Evolutionary conservation across 2,329 filamentous ascomycete genomes (phyloP).

Genomic region (Pezicula radicicola): DNA sequence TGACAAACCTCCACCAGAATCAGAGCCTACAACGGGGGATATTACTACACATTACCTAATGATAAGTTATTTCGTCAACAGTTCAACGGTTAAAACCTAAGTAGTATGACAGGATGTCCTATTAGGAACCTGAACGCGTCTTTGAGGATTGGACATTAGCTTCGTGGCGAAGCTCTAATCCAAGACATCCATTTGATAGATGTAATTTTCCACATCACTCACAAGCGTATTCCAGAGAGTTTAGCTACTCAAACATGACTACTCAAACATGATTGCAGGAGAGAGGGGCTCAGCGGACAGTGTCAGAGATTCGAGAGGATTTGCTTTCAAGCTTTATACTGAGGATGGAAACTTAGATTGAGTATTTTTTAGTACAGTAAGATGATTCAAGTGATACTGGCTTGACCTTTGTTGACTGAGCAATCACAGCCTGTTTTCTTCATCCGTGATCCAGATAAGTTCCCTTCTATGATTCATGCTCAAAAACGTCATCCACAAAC

Average conservation of each 20-base stretch:
- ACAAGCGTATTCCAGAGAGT: conserved; percentile 7
- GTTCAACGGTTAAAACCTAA: no score
- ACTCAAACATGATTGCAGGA: conserved; percentile 36
- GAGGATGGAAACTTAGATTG: conserved; percentile 47
- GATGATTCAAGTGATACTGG: background rate
- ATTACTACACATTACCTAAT: no score
- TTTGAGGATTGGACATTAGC: no score
- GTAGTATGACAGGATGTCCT: no score
- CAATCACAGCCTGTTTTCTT: conserved; percentile 36
- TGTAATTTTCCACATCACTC: background rate
- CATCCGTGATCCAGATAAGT: conserved; percentile 43
- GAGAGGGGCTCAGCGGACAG: conserved; percentile 43
- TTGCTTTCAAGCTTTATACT: conserved; percentile 46
- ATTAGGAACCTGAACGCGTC: no score
- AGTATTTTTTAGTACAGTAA: conserved; percentile 36
- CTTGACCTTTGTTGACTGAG: background rate
- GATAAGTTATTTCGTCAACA: no score
- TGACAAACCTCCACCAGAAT: no score
- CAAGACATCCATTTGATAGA: background rate
- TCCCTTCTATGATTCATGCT: conserved; percentile 40
- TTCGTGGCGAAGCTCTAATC: background rate
- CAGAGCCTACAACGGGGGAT: no score
- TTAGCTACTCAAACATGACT: background rate
- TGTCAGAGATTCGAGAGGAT: conserved; percentile 41
- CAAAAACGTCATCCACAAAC: conserved; percentile 40